A percentile compares a stretch with the other conserved stretches of the same genome.
phyloP scores from a whole-genome alignment of 768 basidiomycete genomes.

The Epithele typhae region DNA sequence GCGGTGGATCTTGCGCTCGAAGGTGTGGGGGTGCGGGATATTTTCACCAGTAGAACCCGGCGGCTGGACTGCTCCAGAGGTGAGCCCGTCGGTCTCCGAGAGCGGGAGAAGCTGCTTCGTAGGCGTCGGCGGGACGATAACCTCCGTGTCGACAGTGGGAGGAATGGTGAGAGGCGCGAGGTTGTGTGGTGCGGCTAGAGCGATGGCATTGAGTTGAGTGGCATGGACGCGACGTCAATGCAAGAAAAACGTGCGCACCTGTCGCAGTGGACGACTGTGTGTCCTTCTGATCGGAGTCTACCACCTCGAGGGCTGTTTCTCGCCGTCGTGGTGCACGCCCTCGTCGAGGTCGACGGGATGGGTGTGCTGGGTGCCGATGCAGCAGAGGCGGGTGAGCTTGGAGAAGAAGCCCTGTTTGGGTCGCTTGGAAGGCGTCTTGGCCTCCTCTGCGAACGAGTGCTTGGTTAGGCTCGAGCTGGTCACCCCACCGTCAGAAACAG shows the following conservation, averaged over 20 bases:
- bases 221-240: not conserved
- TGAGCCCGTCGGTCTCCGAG: constrained; percentile 81
- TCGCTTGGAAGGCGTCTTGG: constrained; percentile 27
- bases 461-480: constrained; percentile 25
- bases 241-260: constrained; percentile 7
- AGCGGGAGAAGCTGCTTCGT: constrained; percentile 46
- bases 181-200: constrained; percentile 7
- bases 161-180: constrained; percentile 13
- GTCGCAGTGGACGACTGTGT: constrained; percentile 21
- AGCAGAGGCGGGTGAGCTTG: constrained; percentile 55
- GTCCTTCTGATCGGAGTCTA: constrained; percentile 12
- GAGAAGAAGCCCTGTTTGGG: constrained; percentile 51
- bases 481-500: constrained; percentile 27
- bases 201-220: not conserved
- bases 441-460: constrained; percentile 7
- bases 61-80: constrained; percentile 87
- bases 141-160: constrained; percentile 28
- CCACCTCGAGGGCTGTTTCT: constrained; percentile 20
- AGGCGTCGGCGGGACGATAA: constrained; percentile 46
- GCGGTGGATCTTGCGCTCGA: constrained; percentile 19
- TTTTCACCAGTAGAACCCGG: constrained; percentile 72
- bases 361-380: constrained; percentile 46
- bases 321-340: constrained; percentile 23
- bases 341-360: constrained; percentile 41
- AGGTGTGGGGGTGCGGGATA: constrained; percentile 27